Conservation (phyloP, 2,329 filamentous ascomycete species). For the Rhexocercosporidium sp. region DNA sequence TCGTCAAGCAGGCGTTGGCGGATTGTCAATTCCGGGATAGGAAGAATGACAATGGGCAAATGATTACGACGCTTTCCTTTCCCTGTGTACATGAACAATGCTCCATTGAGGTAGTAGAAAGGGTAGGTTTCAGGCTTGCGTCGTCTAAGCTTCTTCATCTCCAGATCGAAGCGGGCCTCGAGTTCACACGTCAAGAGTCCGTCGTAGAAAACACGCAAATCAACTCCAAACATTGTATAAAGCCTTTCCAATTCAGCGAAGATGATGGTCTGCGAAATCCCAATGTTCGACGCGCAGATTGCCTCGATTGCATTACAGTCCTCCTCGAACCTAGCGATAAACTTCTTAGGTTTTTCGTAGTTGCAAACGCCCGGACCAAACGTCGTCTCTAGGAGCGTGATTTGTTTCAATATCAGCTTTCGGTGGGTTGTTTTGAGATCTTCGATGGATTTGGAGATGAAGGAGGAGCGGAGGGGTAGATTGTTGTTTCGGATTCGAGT, state of each 20-base stretch:
- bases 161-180: not conserved
- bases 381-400: not conserved
- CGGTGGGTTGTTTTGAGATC: not conserved
- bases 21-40: not conserved
- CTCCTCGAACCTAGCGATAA: not conserved
- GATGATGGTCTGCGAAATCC: not conserved
- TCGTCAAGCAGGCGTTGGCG: constrained; percentile 3
- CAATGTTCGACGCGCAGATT: not conserved
- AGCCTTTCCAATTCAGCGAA: not conserved
- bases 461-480: not conserved
- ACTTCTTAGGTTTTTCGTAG: not conserved
- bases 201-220: not conserved
- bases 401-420: not conserved
- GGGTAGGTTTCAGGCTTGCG: not conserved
- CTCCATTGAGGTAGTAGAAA: not conserved
- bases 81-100: not conserved
- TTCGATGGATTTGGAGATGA: not conserved
- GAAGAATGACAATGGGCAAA: not conserved
- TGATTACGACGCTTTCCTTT: not conserved
- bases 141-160: not conserved
- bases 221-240: not conserved
- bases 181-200: not conserved
- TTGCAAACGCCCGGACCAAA: not conserved
- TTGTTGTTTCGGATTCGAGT: not conserved
- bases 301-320: not conserved